These are phyloP conservation scores for Melampsora americana DNA, from an alignment of 1,284 basidiomycete genomes.

Conservation along the genomic window DNA sequence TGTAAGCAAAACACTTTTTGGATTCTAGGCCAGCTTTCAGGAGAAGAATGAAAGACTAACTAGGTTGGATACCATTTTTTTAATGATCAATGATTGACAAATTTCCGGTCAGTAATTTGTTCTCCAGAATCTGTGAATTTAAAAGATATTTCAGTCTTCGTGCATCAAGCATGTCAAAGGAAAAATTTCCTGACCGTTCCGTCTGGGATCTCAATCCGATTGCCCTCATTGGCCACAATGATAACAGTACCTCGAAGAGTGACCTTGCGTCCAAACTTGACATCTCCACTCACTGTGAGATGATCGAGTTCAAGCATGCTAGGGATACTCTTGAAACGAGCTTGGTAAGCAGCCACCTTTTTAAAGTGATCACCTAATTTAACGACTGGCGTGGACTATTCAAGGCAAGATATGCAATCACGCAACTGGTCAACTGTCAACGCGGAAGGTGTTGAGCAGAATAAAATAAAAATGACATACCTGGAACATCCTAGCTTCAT, in stretches of 20 bases:
- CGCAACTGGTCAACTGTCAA: too few species aligned
- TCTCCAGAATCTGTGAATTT: slow-evolving; percentile 67
- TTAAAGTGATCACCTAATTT: slow-evolving; percentile 78
- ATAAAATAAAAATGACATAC: not conserved
- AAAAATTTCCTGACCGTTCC: slow-evolving; percentile 61
- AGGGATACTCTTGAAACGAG: slow-evolving; percentile 94
- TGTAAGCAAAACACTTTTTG: too few species aligned
- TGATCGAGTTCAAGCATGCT: slow-evolving; percentile 81
- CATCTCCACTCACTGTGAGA: slow-evolving; percentile 92
- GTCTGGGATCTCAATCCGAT: slow-evolving; percentile 91
- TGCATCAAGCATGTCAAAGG: not conserved
- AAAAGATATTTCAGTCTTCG: not conserved
- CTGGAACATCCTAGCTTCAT: slow-evolving; percentile 51
- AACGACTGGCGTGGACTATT: slow-evolving; percentile 83
- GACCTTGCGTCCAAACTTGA: slow-evolving; percentile 90
- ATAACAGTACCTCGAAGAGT: slow-evolving; percentile 60
- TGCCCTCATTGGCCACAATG: slow-evolving; percentile 83
- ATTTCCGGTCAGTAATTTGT: slow-evolving; percentile 61
- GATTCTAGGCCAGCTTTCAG: not conserved
- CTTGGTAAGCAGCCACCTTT: slow-evolving; percentile 94
- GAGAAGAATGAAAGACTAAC: not conserved
- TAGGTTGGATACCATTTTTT: slow-evolving; percentile 4
- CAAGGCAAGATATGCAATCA: too few species aligned
- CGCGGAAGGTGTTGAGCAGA: too few species aligned
- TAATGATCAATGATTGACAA: slow-evolving; percentile 55